Base-by-base conservation (phyloP, 768 basidiomycete genomes). In the Kwoniella sp. region DNA sequence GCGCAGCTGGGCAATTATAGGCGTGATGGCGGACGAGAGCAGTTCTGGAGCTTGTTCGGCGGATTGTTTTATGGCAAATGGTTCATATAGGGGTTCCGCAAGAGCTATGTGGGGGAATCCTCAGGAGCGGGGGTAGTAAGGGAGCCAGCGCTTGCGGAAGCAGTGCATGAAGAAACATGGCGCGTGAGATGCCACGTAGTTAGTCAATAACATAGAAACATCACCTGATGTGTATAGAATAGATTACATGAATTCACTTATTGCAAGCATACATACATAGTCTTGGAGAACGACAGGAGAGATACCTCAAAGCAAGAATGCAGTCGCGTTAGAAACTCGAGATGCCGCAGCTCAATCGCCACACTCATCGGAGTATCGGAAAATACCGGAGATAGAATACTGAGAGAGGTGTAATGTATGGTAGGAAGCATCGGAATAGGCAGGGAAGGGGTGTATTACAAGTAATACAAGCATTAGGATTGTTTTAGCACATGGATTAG, bases 1-100 rank as follows among this genome's bases (percentile, higher is more conserved):
- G 63, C 68, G 17, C 69, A 64, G 51, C 22, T 62, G 10, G 71
- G 71, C 6, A 24, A 63, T 56, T 75, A 57, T 36, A 60, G 59
- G 22, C 37, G 62, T 30, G 53, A 37, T 50, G 63, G 48, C 33
- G 55, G 25, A 30, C 49, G n/a, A 47, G 56, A 24, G 19, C 22
- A 49, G 22, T 66, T 24, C 17, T 58, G 36, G 7, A 71, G 65
- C 36, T 22, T 68, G 26, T 21, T 68, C 9, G 71, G 74, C 17
- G 74, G 74, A 0, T 46, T 73, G 46, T 24, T 71, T 3, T 76
- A 65, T 59, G 74, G 71, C 13, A 62, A 58, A 21, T 76, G 71
- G 71, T 26, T 15, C 17, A 68, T 69, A n/a, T n/a, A n/a, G n/a
- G n/a, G n/a, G n/a, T n/a, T n/a, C n/a, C n/a, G n/a, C n/a, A n/a